Base-by-base conservation (phyloP, 768 basidiomycete genomes). In the Kwoniella dejecticola region DNA sequence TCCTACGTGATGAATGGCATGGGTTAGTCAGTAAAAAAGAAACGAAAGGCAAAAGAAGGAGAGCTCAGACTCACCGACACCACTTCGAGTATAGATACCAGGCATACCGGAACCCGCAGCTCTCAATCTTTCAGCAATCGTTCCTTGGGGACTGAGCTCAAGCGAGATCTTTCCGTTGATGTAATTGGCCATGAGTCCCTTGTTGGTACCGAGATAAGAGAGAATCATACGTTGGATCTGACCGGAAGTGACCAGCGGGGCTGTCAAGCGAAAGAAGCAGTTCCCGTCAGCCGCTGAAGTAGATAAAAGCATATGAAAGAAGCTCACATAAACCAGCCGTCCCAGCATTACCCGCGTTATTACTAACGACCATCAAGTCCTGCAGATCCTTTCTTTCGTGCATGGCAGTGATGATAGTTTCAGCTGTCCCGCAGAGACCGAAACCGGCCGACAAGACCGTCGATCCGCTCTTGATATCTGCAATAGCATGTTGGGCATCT, bases 101-200 rank as follows among this genome's bases (percentile, higher is more conserved):
- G 76, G 76, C 64, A 75, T 74, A 38, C 76, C 74, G 4, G 71
- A 68, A 7, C 68, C 76, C 3, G 63, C 76, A 11, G 74, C 64
- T 54, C 73, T 47, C 27, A 77, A 53, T 47, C 76, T 50, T 52
- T 77, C 76, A 48, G 74, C 73, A 24, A 77, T 63, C 2, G 76
- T 74, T 11, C 76, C 76, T 48, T 77, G 76, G 4, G 76, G 76
- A 50, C 58, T 62, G 6, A 77, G 60, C 60, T 77, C 76, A n/a
- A 77, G 33, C 5, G 66, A 21, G 13, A 77, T 66, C 29, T 75
- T 60, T 15, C 76, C 76, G 8, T 57, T 33, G 19, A 75, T 62
- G 42, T 77, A 77, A 19, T 67, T 66, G 40, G 70, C 63, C 57
- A 75, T 65, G 5, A 77, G 69, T 21, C 60, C 62, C 52, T 74